Evolutionary conservation across 306 rosid species (phyloP).

Genomic region (Prunus fruticosa): DNA sequence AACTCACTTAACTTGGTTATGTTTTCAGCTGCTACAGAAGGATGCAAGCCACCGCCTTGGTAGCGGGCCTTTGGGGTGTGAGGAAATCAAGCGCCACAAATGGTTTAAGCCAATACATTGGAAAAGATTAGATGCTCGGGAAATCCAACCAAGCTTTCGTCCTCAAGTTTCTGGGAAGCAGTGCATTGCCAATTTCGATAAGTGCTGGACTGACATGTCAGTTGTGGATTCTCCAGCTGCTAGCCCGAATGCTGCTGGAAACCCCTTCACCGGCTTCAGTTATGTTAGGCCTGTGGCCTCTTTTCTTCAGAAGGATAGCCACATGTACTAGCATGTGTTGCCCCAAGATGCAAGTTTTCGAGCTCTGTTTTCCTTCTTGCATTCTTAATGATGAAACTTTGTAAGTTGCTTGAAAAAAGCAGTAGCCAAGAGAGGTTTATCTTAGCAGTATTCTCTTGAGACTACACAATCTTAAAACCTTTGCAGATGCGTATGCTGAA

Average conservation of each 20-base stretch:
- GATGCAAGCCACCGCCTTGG: slow-evolving; percentile 74
- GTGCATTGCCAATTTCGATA: slow-evolving; percentile 92
- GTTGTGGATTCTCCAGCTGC: slow-evolving; percentile 80
- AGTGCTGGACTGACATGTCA: slow-evolving; percentile 94
- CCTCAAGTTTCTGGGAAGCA: slow-evolving; percentile 83
- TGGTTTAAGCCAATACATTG: slow-evolving; percentile 90
- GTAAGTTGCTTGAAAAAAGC: not conserved
- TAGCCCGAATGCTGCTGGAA: slow-evolving; percentile 71
- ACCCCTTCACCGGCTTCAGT: slow-evolving; percentile 70
- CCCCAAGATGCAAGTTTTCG: not conserved
- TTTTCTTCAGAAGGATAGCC: slow-evolving; percentile 54
- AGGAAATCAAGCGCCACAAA: slow-evolving; percentile 79
- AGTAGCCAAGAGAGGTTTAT: not conserved
- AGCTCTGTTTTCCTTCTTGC: not conserved
- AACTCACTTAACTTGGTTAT: not conserved
- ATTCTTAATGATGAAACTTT: not conserved
- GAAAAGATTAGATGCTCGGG: slow-evolving; percentile 72
- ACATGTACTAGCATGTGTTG: slow-evolving; percentile 3
- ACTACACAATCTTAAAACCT: not conserved
- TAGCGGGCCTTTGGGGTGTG: slow-evolving; percentile 56
- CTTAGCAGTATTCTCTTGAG: not conserved
- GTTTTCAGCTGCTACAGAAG: slow-evolving; percentile 74
- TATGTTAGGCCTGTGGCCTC: slow-evolving; percentile 82
- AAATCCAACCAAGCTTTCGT: slow-evolving; percentile 82
- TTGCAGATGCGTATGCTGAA: not conserved